Conservation (phyloP, 164 flowering plant species). For the Protea cynaroides region DNA sequence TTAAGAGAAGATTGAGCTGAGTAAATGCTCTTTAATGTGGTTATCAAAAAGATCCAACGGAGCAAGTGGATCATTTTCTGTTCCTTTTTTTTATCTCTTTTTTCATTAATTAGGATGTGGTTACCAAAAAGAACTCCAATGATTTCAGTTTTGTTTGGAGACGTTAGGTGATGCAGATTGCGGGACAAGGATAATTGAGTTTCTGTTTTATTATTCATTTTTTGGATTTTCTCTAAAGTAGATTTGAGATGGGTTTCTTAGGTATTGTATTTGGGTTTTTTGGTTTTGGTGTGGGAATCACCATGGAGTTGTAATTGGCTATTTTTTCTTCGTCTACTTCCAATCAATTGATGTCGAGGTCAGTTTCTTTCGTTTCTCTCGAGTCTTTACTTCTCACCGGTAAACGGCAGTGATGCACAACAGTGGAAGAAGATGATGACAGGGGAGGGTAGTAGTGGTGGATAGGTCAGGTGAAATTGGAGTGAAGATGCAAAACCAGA, state of each 20-base stretch:
- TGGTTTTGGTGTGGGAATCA: constrained; percentile 78
- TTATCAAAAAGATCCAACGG: neutral
- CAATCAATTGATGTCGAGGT: constrained; percentile 81
- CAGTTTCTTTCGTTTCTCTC: neutral
- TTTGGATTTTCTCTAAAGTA: neutral
- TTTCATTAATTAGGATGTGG: too few relatives aligned
- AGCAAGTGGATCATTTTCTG: neutral
- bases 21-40: neutral
- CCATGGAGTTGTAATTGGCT: constrained; percentile 65
- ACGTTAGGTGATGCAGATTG: neutral
- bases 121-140: too few relatives aligned
- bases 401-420: too few relatives aligned
- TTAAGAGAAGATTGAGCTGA: constrained; percentile 1
- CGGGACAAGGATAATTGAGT: too few relatives aligned
- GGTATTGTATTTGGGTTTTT: constrained; percentile 57
- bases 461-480: too few relatives aligned
- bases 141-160: neutral
- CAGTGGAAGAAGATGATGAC: too few relatives aligned
- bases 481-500: too few relatives aligned
- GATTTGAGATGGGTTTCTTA: constrained; percentile 56
- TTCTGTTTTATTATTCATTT: neutral
- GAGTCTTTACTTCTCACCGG: neutral
- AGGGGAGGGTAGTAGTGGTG: too few relatives aligned
- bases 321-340: constrained; percentile 70
- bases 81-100: neutral